phyloP scores from a whole-genome alignment of 768 basidiomycete genomes.

The Phanerochaete sordida region DNA sequence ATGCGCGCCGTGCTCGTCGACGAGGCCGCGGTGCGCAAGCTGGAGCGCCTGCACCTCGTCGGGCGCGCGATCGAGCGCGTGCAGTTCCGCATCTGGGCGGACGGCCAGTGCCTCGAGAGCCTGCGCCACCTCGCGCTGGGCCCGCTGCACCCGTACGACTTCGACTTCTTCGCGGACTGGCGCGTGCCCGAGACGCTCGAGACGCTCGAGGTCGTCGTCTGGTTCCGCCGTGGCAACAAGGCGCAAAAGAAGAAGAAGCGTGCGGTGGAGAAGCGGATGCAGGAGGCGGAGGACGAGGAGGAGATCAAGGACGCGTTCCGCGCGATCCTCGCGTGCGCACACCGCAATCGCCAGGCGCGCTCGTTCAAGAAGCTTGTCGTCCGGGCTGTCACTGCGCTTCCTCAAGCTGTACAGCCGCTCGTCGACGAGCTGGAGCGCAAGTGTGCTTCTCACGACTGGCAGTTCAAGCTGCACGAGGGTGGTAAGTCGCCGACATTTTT shows the following conservation, averaged over 20 bases:
- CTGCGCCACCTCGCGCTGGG: neutral
- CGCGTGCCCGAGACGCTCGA: slow-evolving; percentile 11
- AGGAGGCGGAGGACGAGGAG: neutral
- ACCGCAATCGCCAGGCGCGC: slow-evolving; percentile 12
- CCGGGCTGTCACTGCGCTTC: neutral
- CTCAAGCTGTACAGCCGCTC: neutral
- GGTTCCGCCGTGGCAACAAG: neutral
- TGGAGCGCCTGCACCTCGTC: neutral
- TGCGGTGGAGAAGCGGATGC: neutral
- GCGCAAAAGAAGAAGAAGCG: neutral
- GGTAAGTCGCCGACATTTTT: neutral
- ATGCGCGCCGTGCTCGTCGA: neutral
- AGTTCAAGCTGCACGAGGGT: neutral
- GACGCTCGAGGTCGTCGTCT: slow-evolving; percentile 4
- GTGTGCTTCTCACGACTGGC: neutral
- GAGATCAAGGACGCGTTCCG: slow-evolving; percentile 3
- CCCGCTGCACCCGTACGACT: neutral
- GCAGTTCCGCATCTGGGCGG: neutral
- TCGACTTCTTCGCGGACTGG: slow-evolving; percentile 3
- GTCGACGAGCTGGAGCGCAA: neutral
- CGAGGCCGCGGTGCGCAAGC: neutral
- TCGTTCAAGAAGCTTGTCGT: slow-evolving; percentile 8
- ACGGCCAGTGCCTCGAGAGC: neutral
- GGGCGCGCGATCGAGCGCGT: neutral
- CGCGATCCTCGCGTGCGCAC: slow-evolving; percentile 3